These are phyloP conservation scores for Tephrocybe rancida DNA, from an alignment of 768 basidiomycete species.

Conservation along the genomic window DNA sequence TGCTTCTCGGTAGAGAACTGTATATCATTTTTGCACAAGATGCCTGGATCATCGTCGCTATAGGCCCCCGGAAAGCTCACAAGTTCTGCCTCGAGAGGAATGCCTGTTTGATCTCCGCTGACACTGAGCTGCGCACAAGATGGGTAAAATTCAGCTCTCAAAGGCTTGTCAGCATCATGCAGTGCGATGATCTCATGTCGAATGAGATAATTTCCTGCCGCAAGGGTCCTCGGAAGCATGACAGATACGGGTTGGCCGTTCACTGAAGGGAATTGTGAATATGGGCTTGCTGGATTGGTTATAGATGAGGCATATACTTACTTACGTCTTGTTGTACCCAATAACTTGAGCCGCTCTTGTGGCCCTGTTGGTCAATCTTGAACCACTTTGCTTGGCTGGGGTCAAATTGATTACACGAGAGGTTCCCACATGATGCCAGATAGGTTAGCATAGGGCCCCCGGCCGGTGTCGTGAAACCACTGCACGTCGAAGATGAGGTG, in stretches of 20 bases:
- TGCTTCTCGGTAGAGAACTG: no score
- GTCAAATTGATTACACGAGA: conserved; percentile 62
- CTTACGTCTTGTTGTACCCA: conserved; percentile 62
- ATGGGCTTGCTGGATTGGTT: not conserved
- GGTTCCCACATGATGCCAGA: conserved; percentile 62
- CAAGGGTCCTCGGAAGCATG: conserved; percentile 51
- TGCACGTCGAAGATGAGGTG: conserved; percentile 14
- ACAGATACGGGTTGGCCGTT: conserved; percentile 40
- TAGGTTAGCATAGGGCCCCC: conserved; percentile 77
- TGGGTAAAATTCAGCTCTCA: conserved; percentile 85
- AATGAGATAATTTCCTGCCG: conserved; percentile 72
- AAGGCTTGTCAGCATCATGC: conserved; percentile 55
- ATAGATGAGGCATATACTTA: conserved; percentile 29
- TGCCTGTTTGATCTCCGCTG: conserved; percentile 53
- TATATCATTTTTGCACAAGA: no score
- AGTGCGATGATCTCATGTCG: conserved; percentile 83
- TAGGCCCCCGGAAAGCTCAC: conserved; percentile 78
- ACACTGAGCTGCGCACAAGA: conserved; percentile 64
- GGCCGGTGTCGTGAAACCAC: conserved; percentile 63
- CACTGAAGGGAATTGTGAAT: conserved; percentile 29
- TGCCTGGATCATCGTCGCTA: conserved; percentile 68
- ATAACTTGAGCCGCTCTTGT: conserved; percentile 27
- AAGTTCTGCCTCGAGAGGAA: conserved; percentile 47
- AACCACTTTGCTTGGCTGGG: conserved; percentile 62
- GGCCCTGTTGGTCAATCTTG: conserved; percentile 64